A percentile compares a stretch with the other conserved stretches of the same genome.
These are phyloP conservation scores for Trichoderma aggressivum DNA, from an alignment of 2,329 filamentous ascomycete species.

Conservation along the genomic window DNA sequence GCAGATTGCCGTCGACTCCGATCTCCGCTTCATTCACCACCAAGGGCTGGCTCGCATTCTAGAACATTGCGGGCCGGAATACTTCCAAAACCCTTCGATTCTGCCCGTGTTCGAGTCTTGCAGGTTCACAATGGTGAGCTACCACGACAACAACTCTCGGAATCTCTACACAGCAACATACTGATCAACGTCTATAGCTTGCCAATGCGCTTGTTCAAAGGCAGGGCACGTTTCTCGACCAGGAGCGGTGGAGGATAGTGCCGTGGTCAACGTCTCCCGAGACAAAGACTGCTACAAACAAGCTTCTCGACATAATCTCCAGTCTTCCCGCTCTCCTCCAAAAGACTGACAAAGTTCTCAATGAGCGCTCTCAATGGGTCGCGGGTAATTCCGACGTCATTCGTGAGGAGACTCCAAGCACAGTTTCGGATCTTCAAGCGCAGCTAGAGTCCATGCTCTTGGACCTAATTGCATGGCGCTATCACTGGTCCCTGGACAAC, in stretches of 20 bases:
- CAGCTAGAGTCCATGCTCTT: neutral
- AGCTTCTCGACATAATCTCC: constrained; percentile 1
- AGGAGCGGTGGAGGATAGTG: neutral
- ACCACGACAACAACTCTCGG: neutral
- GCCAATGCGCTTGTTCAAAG: constrained; percentile 5
- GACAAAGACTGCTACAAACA: neutral
- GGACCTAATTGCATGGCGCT: neutral
- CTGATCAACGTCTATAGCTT: neutral
- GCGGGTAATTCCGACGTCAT: neutral
- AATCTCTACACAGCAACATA: neutral
- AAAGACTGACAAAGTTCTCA: neutral
- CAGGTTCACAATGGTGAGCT: neutral
- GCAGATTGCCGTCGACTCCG: neutral
- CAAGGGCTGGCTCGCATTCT: neutral
- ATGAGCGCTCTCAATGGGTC: neutral
- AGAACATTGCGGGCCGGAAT: constrained; percentile 1
- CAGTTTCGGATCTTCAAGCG: neutral
- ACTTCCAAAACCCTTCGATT: neutral
- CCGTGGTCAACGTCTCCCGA: neutral
- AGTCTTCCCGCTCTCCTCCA: neutral
- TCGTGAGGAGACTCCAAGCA: neutral
- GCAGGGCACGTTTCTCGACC: neutral
- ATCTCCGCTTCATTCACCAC: neutral
- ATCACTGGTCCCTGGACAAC: neutral
- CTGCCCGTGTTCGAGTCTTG: neutral